Evolutionary conservation across 106 monocot species (phyloP), one percentile per base, ranked within the genome.

Genomic region (Apostasia shenzhenica): DNA sequence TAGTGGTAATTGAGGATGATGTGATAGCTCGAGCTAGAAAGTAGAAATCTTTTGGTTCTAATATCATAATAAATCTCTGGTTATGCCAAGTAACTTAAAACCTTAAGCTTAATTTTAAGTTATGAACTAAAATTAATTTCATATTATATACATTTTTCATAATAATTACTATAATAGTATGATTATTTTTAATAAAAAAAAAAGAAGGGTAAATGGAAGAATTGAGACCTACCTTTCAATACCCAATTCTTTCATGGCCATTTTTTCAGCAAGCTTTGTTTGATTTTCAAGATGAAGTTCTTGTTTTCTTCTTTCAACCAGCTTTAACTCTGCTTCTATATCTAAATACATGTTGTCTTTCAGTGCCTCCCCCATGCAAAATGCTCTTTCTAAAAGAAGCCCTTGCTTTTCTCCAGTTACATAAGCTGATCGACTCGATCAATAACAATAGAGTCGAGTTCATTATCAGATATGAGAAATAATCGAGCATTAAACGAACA

Each of bases 171-270:
- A 0, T 26, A 26, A 26, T 26, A 61, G 61, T 41, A 41, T 39
- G 61, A 61, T 41, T 8, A 61, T 6, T 5, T 61, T 3, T 41
- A 3, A n/a, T n/a, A n/a, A n/a, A n/a, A 61, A 61, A 38, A 61
- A 42, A 40, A 4, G 56, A 13, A 14, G 26, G 11, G 26, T 1
- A 5, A 6, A 38, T 5, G 42, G 61, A 41, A 42, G 8, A 61
- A 61, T 3, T 38, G 39, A 4, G 26, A 38, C 38, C 3, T 37
- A 84, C 84, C 88, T 88, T 11, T 73, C 72, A 12, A 86, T 48
- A 14, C 90, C 90, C 42, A 90, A 64, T 60, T 90, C 80, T 55
- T 83, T 85, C 82, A 89, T 82, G 68, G 67, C 64, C 11, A n/a
- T 65, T 51, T 75, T 80, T 51, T 89, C 75, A 1, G 41, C 42